Percentiles rank a stretch among this genome's conserved stretches.
Conservation (phyloP, 1,284 basidiomycete species). For the Fistulinella cinereoalba region DNA sequence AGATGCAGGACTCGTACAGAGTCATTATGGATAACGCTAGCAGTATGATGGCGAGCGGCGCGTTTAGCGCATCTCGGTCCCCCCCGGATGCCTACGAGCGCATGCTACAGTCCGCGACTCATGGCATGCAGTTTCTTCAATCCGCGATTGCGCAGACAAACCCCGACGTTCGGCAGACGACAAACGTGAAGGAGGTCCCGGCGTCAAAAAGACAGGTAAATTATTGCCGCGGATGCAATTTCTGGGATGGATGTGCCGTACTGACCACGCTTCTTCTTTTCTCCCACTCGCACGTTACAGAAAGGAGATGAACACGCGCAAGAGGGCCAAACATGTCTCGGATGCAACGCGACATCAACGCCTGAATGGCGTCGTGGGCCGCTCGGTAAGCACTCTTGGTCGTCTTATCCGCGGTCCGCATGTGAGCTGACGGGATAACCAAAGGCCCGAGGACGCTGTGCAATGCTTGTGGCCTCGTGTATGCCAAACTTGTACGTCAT, state of each 20-base stretch:
- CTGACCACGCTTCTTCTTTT: conserved; percentile 15
- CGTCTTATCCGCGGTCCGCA: conserved; percentile 25
- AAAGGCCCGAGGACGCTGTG: conserved; percentile 56
- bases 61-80: conserved; percentile 26
- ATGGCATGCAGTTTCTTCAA: conserved; percentile 53
- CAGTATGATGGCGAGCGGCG: conserved; percentile 29
- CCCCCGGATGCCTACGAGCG: conserved; percentile 41
- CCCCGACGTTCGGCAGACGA: conserved; percentile 25
- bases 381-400: conserved; percentile 51
- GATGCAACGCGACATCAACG: conserved; percentile 78
- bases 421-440: conserved; percentile 20
- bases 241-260: conserved; percentile 4
- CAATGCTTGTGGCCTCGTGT: conserved; percentile 58
- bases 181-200: conserved; percentile 28
- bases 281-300: conserved; percentile 26
- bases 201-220: conserved; percentile 46
- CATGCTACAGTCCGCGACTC: conserved; percentile 49
- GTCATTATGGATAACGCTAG: conserved; percentile 42
- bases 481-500: conserved; percentile 54
- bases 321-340: conserved; percentile 70
- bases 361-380: conserved; percentile 82
- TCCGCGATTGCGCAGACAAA: conserved; percentile 32
- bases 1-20: conserved; percentile 49
- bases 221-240: conserved; percentile 22
- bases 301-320: conserved; percentile 44